Percentiles rank a stretch among this genome's conserved stretches.
phyloP scores from a whole-genome alignment of 768 basidiomycete genomes.

The Rhizopogon sp. region DNA sequence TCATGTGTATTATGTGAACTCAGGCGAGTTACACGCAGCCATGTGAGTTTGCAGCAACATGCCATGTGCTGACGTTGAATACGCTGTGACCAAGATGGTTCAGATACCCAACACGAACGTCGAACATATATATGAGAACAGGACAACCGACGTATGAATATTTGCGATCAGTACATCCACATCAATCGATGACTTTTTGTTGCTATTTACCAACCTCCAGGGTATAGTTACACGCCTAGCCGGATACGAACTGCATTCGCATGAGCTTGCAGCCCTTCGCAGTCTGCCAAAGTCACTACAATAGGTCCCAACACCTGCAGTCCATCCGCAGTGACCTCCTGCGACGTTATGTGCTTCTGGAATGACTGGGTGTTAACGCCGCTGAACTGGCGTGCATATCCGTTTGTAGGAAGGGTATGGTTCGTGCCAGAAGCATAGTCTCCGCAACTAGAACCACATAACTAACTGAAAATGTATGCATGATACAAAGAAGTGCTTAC shows the following conservation, averaged over 20 bases:
- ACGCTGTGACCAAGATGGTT: too few relatives aligned
- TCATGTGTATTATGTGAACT: neutral
- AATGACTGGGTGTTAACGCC: conserved; percentile 96
- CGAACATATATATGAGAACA: too few relatives aligned
- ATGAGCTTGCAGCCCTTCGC: conserved; percentile 92
- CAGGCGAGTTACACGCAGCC: too few relatives aligned
- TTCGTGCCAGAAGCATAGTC: conserved; percentile 99
- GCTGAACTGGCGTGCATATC: conserved; percentile 96
- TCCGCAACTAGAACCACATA: conserved; percentile 63
- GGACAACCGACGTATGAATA: too few relatives aligned
- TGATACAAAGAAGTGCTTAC: conserved; percentile 34
- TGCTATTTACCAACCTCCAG: neutral
- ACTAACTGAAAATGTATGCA: conserved; percentile 1
- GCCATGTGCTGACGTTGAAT: too few relatives aligned
- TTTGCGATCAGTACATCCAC: too few relatives aligned
- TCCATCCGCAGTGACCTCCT: conserved; percentile 81
- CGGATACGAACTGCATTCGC: conserved; percentile 94
- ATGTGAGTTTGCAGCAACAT: too few relatives aligned
- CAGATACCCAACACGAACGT: too few relatives aligned
- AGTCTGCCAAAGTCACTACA: conserved; percentile 87
- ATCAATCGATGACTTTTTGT: neutral
- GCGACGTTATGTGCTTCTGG: conserved; percentile 98
- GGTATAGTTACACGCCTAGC: conserved; percentile 27
- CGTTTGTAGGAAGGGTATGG: conserved; percentile 94
- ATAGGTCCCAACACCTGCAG: conserved; percentile 77